Percentiles rank a stretch among this genome's conserved stretches.
Conservation (phyloP, 768 basidiomycete species). For the Paxillus ammoniavirescens region DNA sequence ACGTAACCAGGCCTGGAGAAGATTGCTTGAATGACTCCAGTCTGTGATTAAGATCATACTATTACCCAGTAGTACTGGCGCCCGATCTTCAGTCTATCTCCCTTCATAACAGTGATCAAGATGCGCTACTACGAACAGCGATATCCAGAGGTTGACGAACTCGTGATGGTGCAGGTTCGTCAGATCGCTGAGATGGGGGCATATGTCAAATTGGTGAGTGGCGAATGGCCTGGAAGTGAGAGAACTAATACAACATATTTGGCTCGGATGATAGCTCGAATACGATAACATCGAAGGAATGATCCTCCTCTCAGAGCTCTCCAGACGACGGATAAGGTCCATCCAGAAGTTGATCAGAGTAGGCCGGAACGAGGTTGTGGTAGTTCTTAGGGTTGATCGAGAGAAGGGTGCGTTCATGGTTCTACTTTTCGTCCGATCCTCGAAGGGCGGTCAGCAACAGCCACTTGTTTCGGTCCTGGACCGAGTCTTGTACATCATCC, state of each 20-base stretch:
- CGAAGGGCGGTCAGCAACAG: too few species aligned
- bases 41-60: too few species aligned
- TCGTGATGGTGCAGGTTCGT: constrained; percentile 99
- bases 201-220: constrained; percentile 91
- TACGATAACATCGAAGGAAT: constrained; percentile 99
- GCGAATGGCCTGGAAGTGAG: not conserved
- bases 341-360: constrained; percentile 98
- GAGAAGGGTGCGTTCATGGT: constrained; percentile 78
- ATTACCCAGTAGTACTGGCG: too few species aligned
- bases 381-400: constrained; percentile 96
- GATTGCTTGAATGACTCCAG: too few species aligned
- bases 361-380: constrained; percentile 97
- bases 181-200: constrained; percentile 99
- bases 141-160: constrained; percentile 95
- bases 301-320: constrained; percentile 98
- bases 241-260: not conserved
- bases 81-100: too few species aligned
- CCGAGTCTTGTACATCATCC: too few species aligned
- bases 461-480: too few species aligned
- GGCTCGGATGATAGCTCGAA: constrained; percentile 63
- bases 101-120: not conserved
- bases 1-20: too few species aligned
- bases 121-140: constrained; percentile 95
- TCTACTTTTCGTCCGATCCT: not conserved
- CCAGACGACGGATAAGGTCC: constrained; percentile 90